phyloP scores from a whole-genome alignment of 306 rosid species.

The Acacia acuminata region DNA sequence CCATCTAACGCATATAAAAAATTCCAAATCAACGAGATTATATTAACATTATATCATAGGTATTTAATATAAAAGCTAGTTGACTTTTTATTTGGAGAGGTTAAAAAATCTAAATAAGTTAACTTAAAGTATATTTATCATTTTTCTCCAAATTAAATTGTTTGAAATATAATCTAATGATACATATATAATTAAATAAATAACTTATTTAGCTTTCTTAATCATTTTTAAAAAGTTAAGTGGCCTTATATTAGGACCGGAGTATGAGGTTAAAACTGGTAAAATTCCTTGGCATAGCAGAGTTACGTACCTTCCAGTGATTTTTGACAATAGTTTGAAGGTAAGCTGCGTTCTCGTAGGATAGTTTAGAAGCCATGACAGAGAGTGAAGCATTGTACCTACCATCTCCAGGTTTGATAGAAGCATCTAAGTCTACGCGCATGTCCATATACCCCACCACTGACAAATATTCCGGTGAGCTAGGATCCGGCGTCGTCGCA shows the following conservation, averaged over 20 bases:
- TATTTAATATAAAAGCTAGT: no score
- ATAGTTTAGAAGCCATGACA: constrained; percentile 54
- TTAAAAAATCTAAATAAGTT: no score
- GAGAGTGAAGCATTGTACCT: constrained; percentile 43
- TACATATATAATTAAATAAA: no score
- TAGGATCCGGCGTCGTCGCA: not conserved
- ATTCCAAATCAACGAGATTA: not conserved
- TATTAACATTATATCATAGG: not conserved
- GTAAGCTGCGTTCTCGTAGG: constrained; percentile 38
- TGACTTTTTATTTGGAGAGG: no score
- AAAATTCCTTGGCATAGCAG: not conserved
- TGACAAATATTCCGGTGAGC: not conserved
- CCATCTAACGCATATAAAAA: constrained; percentile 44
- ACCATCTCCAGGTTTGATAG: constrained; percentile 17
- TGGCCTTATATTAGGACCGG: no score
- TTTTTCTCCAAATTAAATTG: no score
- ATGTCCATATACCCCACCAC: constrained; percentile 25
- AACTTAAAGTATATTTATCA: no score
- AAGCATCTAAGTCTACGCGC: constrained; percentile 37
- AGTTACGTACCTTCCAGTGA: constrained; percentile 45
- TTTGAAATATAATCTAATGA: no score
- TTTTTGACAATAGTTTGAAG: constrained; percentile 32
- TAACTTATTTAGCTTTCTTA: no score
- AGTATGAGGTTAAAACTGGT: not conserved
- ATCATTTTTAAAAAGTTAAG: no score